phyloP scores from a whole-genome alignment of 1,139 yeast species.

The Pichia sp. region DNA sequence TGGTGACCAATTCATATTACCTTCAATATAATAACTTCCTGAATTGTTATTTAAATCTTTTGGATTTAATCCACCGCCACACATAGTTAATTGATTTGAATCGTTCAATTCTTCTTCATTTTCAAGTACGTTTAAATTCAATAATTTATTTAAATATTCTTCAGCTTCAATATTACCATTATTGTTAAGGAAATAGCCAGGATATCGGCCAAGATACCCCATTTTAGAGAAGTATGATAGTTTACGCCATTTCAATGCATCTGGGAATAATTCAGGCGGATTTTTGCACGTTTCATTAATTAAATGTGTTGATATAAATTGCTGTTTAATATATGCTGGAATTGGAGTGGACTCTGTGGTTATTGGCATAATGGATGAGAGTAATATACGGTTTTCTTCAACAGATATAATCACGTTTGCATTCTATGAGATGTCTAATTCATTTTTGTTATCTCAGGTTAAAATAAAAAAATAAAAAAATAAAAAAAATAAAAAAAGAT shows the following conservation, averaged over 20 bases:
- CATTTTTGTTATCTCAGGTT: too few species aligned
- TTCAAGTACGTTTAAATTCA: slow-evolving; percentile 1
- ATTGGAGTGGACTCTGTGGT: not conserved
- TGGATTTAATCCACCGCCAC: not conserved
- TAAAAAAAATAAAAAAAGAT: too few species aligned
- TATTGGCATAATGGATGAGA: not conserved
- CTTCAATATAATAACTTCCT: slow-evolving; percentile 9
- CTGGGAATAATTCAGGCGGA: slow-evolving; percentile 2
- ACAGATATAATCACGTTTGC: too few species aligned
- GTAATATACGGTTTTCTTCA: too few species aligned
- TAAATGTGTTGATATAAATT: slow-evolving; percentile 6
- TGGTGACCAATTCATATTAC: slow-evolving; percentile 5
- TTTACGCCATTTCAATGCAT: slow-evolving; percentile 10
- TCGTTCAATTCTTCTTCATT: slow-evolving; percentile 1
- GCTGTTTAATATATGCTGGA: slow-evolving; percentile 7
- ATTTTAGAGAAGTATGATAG: slow-evolving; percentile 8
- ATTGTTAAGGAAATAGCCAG: slow-evolving; percentile 8
- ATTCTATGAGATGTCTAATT: too few species aligned
- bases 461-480: too few species aligned
- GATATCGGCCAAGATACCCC: slow-evolving; percentile 15
- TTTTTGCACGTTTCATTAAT: slow-evolving; percentile 4
- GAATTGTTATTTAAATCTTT: not conserved
- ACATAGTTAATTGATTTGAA: not conserved
- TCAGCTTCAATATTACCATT: slow-evolving; percentile 4
- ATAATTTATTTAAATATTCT: slow-evolving; percentile 6